Base-by-base conservation (phyloP, 164 flowering plant genomes). In the Buxus sempervirens region DNA sequence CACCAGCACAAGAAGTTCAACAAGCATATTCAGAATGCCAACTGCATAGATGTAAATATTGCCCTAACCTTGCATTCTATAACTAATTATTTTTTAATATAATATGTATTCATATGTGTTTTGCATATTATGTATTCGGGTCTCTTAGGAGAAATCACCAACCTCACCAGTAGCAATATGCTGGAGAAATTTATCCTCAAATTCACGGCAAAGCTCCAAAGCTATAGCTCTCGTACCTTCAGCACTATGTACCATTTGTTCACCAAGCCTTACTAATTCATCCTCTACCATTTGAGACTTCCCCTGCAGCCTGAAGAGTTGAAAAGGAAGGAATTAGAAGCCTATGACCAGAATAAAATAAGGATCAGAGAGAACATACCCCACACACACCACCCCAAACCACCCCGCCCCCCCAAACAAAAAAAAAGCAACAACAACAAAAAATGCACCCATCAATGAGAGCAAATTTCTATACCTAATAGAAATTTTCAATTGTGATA, bases 211-310 rank as follows among this genome's bases (percentile, higher is more conserved):
- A 61, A 96, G 91, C 82, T 93, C 96, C 85, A 96, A 79, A 36
- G 97, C 99, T 70, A 93, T 69, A 24, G 99, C 97, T 72, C 86
- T 88, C 49, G 99, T 96, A 54, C 99, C 99, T 80, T 93, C 99
- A 66, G 90, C 70, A 78, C 86, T 88, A 19, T 74, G 66, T 32
- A 91, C 92, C 93, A 90, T 86, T 72, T 82, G 89, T 74, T 91
- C 99, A 62, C 99, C 99, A 77, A 96, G 92, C 80, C 85, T 87
- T 20, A 81, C 82, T 65, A 96, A 74, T 73, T 96, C 97, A 74
- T 88, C 93, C 76, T 83, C 85, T 67, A 96, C 94, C 42, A 86
- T 32, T 78, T 89, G 96, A 67, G 99, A 93, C 81, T 91, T 96
- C 15, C 99, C 93, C 61, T 93, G 99, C 67, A 93, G 82, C 79